phyloP scores from a whole-genome alignment of 2,329 filamentous ascomycete species.

The Trichoderma brevicompactum region DNA sequence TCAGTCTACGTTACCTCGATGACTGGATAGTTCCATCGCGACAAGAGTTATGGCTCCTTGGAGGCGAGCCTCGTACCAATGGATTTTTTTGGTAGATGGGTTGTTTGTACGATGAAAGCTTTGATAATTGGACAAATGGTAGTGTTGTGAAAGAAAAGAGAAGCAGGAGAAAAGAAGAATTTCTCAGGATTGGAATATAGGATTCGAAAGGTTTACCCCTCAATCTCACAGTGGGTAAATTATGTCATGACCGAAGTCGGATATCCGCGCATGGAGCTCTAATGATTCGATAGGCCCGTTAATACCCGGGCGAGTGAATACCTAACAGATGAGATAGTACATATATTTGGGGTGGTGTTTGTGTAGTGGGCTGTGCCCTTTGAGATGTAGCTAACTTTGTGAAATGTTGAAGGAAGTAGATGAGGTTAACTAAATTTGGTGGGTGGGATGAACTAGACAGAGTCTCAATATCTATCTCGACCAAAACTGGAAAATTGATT shows the following conservation, averaged over 20 bases:
- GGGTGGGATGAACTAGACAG: no score
- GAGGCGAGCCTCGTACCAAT: slow-evolving; percentile 29
- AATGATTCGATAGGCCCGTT: background rate
- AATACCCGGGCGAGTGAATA: slow-evolving; percentile 13
- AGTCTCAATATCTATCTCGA: no score
- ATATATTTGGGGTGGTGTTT: background rate
- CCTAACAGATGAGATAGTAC: background rate
- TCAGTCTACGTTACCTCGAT: slow-evolving; percentile 53
- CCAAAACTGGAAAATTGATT: no score
- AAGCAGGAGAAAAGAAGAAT: background rate
- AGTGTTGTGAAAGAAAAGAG: background rate
- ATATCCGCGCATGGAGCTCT: slow-evolving; percentile 12
- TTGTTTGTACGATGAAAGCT: background rate
- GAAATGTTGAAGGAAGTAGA: no score
- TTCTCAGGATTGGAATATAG: background rate
- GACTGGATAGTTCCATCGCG: slow-evolving; percentile 43
- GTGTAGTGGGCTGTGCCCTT: background rate
- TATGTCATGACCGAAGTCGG: slow-evolving; percentile 22
- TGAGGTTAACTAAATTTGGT: no score
- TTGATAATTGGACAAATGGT: background rate
- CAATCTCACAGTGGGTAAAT: slow-evolving; percentile 26
- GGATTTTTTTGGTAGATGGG: background rate
- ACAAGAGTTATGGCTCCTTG: slow-evolving; percentile 30
- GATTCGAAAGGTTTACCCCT: slow-evolving; percentile 19
- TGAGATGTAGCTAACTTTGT: no score